These are phyloP conservation scores for Penicillium crystallinum DNA, from an alignment of 495 filamentous ascomycete species.

Conservation along the genomic window DNA sequence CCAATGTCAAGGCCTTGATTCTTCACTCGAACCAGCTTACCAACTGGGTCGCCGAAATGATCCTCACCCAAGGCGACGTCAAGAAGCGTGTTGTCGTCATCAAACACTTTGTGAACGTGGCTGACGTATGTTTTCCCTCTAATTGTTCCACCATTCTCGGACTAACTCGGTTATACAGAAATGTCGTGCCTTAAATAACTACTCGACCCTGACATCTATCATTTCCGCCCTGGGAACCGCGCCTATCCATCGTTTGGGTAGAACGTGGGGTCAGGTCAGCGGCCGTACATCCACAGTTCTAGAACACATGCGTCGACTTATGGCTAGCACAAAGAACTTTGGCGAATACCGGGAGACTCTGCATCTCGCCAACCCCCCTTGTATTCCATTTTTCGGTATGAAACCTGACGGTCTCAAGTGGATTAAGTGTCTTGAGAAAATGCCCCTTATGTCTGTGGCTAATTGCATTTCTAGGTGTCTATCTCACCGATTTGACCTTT, in stretches of 20 bases:
- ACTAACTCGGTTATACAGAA: slow-evolving; percentile 51
- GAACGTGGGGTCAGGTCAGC: slow-evolving; percentile 94
- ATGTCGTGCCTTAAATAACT: slow-evolving; percentile 93
- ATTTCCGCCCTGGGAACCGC: slow-evolving; percentile 92
- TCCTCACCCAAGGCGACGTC: slow-evolving; percentile 85
- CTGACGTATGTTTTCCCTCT: slow-evolving; percentile 57
- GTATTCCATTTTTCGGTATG: slow-evolving; percentile 97
- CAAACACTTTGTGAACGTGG: slow-evolving; percentile 95
- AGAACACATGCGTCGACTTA: slow-evolving; percentile 86
- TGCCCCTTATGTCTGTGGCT: slow-evolving; percentile 10
- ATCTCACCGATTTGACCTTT: slow-evolving; percentile 95
- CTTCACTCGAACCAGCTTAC: slow-evolving; percentile 97
- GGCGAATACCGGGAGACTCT: slow-evolving; percentile 90
- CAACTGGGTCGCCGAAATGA: slow-evolving; percentile 99
- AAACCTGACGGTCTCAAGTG: not conserved
- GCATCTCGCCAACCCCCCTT: slow-evolving; percentile 89
- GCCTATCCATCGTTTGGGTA: slow-evolving; percentile 85
- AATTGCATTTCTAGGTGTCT: slow-evolving; percentile 63
- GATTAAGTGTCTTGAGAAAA: not conserved
- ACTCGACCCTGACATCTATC: slow-evolving; percentile 96
- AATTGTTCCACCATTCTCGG: not conserved
- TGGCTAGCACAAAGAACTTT: slow-evolving; percentile 98
- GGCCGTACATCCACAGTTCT: slow-evolving; percentile 71
- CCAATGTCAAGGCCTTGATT: slow-evolving; percentile 93
- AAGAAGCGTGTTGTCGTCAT: slow-evolving; percentile 96